Percentiles rank a stretch among this genome's conserved stretches.
Evolutionary conservation across 257 asterid genomes (phyloP).

Genomic region (Forsythia suspensa): DNA sequence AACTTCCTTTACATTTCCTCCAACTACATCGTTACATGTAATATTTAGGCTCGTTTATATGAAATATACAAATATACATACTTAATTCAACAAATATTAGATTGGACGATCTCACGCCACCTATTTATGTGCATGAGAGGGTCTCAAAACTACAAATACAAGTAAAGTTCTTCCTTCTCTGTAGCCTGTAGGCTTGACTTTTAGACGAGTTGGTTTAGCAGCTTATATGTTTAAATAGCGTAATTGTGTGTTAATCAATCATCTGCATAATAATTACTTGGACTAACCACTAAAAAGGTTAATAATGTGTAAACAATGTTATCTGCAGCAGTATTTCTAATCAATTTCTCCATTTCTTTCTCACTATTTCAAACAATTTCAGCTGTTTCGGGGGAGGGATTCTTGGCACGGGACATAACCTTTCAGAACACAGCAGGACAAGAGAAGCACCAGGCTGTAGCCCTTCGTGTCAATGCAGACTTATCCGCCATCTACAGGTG

Average conservation of each 20-base stretch:
- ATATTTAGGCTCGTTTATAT: not conserved
- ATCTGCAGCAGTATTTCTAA: not conserved
- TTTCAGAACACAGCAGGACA: slow-evolving; percentile 88
- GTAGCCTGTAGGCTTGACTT: too few relatives aligned
- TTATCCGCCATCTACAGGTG: slow-evolving; percentile 65
- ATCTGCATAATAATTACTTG: not conserved
- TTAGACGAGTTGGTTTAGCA: not conserved
- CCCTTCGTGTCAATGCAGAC: slow-evolving; percentile 81
- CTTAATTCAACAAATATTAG: not conserved
- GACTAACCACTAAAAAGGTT: not conserved
- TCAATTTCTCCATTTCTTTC: not conserved
- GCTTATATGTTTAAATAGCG: not conserved
- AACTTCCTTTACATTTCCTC: not conserved
- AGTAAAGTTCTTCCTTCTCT: too few relatives aligned
- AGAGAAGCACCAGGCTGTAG: slow-evolving; percentile 79
- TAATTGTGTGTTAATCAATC: not conserved
- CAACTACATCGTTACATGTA: not conserved
- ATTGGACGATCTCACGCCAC: not conserved
- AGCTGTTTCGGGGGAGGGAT: slow-evolving; percentile 86
- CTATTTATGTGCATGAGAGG: not conserved
- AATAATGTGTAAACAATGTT: not conserved
- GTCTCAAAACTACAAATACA: not conserved
- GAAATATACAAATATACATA: not conserved
- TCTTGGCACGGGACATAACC: slow-evolving; percentile 77
- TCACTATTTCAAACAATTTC: slow-evolving; percentile 11